Evolutionary conservation across 257 asterid species (phyloP).

Genomic region (Solanum chiquidenum): DNA sequence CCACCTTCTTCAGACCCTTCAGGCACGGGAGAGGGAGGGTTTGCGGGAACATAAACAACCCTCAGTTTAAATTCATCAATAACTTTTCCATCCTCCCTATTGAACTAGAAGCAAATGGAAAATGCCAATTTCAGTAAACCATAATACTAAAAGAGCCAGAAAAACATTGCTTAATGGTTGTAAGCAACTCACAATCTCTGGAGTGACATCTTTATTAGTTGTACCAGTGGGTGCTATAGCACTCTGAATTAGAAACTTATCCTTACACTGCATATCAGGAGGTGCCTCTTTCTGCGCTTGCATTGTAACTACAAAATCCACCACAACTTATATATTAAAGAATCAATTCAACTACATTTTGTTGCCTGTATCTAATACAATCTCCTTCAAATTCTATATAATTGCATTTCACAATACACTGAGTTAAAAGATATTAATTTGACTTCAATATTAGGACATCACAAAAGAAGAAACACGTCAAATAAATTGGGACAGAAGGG

Average conservation of each 20-base stretch:
- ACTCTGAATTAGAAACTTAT: conserved; percentile 80
- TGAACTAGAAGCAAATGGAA: conserved; percentile 35
- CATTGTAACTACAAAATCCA: conserved; percentile 51
- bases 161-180: neutral
- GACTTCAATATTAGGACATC: neutral
- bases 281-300: conserved; percentile 78
- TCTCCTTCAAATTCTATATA: neutral
- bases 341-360: neutral
- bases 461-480: neutral
- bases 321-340: neutral
- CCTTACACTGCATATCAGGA: conserved; percentile 76
- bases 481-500: neutral
- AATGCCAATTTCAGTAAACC: neutral
- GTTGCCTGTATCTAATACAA: neutral
- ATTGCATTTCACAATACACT: neutral
- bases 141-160: neutral
- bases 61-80: conserved; percentile 66
- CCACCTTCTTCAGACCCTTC: conserved; percentile 88
- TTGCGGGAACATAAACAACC: conserved; percentile 72
- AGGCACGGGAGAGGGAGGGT: conserved; percentile 92
- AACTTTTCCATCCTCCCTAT: conserved; percentile 48
- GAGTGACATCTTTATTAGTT: conserved; percentile 46
- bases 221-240: conserved; percentile 57
- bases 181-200: conserved; percentile 49
- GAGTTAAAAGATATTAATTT: neutral